phyloP scores from a whole-genome alignment of 441 rosid species.

The Manihot esculenta region DNA sequence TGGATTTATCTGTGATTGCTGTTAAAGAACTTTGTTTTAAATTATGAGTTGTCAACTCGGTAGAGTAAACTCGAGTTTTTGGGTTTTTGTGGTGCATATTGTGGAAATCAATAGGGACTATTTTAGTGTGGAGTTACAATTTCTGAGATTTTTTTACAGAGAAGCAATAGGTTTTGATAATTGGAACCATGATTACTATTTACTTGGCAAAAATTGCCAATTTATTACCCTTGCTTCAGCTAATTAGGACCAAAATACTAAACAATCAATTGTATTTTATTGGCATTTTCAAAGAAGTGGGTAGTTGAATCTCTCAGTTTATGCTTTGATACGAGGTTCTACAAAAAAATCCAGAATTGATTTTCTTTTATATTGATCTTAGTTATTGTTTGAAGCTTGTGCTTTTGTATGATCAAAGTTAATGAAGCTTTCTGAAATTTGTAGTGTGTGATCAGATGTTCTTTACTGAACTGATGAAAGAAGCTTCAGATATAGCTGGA shows the following conservation, averaged over 20 bases:
- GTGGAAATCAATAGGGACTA: too few relatives aligned
- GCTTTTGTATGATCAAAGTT: neutral
- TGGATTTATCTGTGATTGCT: neutral
- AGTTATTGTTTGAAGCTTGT: neutral
- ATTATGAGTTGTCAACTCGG: neutral
- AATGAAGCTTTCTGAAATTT: slow-evolving; percentile 10
- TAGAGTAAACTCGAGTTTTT: neutral
- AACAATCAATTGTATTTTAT: too few relatives aligned
- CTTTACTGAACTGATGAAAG: slow-evolving; percentile 80
- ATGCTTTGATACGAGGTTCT: neutral
- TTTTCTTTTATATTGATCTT: neutral
- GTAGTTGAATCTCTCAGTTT: neutral
- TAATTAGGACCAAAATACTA: too few relatives aligned
- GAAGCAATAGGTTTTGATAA: too few relatives aligned
- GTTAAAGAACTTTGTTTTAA: neutral
- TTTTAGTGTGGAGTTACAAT: too few relatives aligned
- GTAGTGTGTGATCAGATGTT: slow-evolving; percentile 80
- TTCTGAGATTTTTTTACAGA: too few relatives aligned
- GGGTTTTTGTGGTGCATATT: neutral
- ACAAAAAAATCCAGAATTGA: neutral
- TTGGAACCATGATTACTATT: too few relatives aligned
- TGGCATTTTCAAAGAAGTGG: too few relatives aligned
- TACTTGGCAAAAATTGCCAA: too few relatives aligned
- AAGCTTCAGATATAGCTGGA: slow-evolving; percentile 74
- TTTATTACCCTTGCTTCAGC: too few relatives aligned